Conservation (phyloP, 1,284 basidiomycete species). For the Sanghuangporus weigelae region DNA sequence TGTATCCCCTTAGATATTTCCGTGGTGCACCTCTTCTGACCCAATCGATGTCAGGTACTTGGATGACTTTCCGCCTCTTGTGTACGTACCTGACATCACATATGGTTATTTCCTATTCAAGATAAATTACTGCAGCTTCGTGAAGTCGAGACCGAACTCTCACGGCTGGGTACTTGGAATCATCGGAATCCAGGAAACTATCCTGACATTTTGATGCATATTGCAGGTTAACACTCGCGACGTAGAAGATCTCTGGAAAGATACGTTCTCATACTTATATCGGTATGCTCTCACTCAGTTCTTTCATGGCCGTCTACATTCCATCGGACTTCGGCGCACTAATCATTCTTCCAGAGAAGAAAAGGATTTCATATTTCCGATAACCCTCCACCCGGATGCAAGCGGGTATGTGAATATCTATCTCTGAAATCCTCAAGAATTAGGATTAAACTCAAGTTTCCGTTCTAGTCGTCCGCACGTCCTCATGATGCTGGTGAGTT, state of each 20-base stretch:
- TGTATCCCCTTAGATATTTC: slow-evolving; percentile 3
- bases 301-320: background rate
- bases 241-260: slow-evolving; percentile 75
- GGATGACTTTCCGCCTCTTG: slow-evolving; percentile 69
- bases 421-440: slow-evolving; percentile 19
- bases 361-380: slow-evolving; percentile 69
- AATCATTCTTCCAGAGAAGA: slow-evolving; percentile 42
- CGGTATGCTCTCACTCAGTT: slow-evolving; percentile 29
- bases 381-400: slow-evolving; percentile 77
- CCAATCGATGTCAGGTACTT: slow-evolving; percentile 39
- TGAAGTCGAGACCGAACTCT: slow-evolving; percentile 59
- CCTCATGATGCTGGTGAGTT: slow-evolving; percentile 63
- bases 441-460: background rate
- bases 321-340: background rate
- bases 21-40: background rate
- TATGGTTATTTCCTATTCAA: background rate
- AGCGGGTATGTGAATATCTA: slow-evolving; percentile 43
- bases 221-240: slow-evolving; percentile 58
- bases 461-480: slow-evolving; percentile 43
- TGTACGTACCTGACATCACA: slow-evolving; percentile 33
- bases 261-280: slow-evolving; percentile 68
- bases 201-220: background rate
- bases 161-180: slow-evolving; percentile 52
- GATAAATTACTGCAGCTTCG: slow-evolving; percentile 40
- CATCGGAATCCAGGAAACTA: background rate